phyloP scores from a whole-genome alignment of 495 filamentous ascomycete genomes.

The Achaetomiella virescens region DNA sequence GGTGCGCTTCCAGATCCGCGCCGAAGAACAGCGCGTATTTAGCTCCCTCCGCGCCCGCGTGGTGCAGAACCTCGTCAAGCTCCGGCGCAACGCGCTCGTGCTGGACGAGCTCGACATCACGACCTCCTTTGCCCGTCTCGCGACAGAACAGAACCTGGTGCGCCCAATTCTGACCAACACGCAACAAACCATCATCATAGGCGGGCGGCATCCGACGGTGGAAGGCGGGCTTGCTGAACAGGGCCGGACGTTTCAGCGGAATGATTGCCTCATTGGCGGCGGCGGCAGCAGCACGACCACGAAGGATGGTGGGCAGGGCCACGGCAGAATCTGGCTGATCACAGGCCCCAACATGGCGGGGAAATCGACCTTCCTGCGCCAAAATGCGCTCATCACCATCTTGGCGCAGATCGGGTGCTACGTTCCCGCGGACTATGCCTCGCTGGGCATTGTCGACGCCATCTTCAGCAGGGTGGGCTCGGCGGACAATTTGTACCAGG shows the following conservation, averaged over 20 bases:
- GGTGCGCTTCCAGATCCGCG: constrained; percentile 63
- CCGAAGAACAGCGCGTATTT: constrained; percentile 74
- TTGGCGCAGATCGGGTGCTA: constrained; percentile 88
- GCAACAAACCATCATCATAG: constrained; percentile 52
- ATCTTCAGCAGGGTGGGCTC: constrained; percentile 90
- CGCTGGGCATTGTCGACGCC: constrained; percentile 82
- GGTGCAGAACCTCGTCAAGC: constrained; percentile 67
- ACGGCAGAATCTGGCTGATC: constrained; percentile 75
- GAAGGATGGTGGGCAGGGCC: neutral
- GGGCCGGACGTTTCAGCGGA: constrained; percentile 76
- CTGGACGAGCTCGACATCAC: constrained; percentile 89
- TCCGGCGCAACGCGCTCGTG: constrained; percentile 80
- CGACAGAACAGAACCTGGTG: constrained; percentile 62
- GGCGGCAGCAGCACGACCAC: neutral
- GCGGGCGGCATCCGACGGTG: constrained; percentile 84
- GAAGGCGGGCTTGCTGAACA: constrained; percentile 72
- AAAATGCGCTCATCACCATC: constrained; percentile 89
- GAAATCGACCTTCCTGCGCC: constrained; percentile 90
- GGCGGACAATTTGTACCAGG: constrained; percentile 83
- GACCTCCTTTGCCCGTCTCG: constrained; percentile 73
- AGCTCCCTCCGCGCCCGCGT: constrained; percentile 64
- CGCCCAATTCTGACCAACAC: constrained; percentile 63
- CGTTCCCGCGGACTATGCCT: constrained; percentile 79
- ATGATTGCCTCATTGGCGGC: constrained; percentile 72
- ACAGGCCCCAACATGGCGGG: constrained; percentile 99